A percentile compares a stretch with the other conserved stretches of the same genome.
These are phyloP conservation scores for Clonostachys sp. DNA, from an alignment of 2,329 filamentous ascomycete species.

Conservation along the genomic window DNA sequence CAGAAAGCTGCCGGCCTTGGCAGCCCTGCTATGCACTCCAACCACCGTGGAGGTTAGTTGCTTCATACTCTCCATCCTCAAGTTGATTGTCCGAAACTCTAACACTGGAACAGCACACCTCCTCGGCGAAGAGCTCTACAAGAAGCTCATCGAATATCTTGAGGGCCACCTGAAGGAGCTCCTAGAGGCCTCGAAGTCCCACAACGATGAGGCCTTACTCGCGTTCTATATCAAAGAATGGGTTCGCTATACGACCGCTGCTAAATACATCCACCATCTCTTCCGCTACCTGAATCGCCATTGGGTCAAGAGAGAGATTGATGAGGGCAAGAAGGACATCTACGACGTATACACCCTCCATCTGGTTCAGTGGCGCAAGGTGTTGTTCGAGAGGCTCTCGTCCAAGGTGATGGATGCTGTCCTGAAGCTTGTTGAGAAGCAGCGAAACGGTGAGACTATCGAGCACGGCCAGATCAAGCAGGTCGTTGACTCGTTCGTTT, in stretches of 20 bases:
- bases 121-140: constrained; percentile 92
- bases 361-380: constrained; percentile 89
- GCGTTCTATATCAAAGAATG: constrained; percentile 95
- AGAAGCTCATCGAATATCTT: constrained; percentile 83
- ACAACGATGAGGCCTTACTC: constrained; percentile 85
- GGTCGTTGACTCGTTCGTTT: constrained; percentile 95
- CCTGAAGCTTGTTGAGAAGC: constrained; percentile 91
- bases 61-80: neutral
- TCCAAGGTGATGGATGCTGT: constrained; percentile 93
- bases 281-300: constrained; percentile 96
- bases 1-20: constrained; percentile 78
- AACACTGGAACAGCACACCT: constrained; percentile 66
- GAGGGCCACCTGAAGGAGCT: constrained; percentile 70
- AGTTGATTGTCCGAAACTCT: neutral
- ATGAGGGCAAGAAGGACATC: constrained; percentile 96
- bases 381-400: constrained; percentile 81
- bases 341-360: constrained; percentile 98
- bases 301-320: constrained; percentile 98
- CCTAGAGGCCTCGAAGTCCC: constrained; percentile 66
- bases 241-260: constrained; percentile 90
- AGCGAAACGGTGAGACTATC: constrained; percentile 95
- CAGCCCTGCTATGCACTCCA: constrained; percentile 27
- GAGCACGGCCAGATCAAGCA: constrained; percentile 96
- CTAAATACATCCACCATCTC: constrained; percentile 95
- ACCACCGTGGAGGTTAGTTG: constrained; percentile 55